These are phyloP conservation scores for Solanum medicagineum DNA, from an alignment of 257 asterid genomes.

Conservation along the genomic window DNA sequence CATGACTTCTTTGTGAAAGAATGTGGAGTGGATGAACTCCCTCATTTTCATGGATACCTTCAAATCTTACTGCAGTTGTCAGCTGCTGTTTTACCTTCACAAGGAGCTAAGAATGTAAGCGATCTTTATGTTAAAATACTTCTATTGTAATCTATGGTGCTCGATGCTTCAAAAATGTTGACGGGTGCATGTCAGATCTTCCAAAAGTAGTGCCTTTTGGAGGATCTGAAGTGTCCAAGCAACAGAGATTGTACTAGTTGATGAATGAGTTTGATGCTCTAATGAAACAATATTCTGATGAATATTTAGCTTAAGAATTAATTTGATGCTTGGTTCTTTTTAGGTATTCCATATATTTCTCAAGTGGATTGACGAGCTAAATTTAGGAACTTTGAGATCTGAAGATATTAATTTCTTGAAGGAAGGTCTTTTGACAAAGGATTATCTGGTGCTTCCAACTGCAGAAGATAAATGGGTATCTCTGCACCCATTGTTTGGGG, in stretches of 20 bases:
- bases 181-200: background rate
- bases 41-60: constrained; percentile 60
- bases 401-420: constrained; percentile 56
- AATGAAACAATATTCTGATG: background rate
- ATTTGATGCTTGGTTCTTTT: background rate
- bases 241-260: background rate
- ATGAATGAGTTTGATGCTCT: background rate
- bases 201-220: background rate
- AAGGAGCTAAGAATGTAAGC: constrained; percentile 67
- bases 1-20: constrained; percentile 78
- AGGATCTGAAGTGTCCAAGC: background rate
- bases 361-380: constrained; percentile 63
- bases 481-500: constrained; percentile 64
- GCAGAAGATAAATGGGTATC: constrained; percentile 94
- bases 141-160: background rate
- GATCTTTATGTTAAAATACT: background rate
- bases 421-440: constrained; percentile 47
- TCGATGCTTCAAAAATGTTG: background rate
- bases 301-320: background rate
- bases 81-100: constrained; percentile 48
- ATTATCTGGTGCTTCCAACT: constrained; percentile 67
- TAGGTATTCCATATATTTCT: constrained; percentile 69
- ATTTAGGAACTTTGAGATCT: constrained; percentile 51
- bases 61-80: constrained; percentile 66
- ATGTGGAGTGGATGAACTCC: constrained; percentile 71